Percentiles rank a stretch among this genome's conserved stretches.
These are phyloP conservation scores for Apophysomyces sp. DNA, from an alignment of 371 early-diverging fungal species.

Conservation along the genomic window DNA sequence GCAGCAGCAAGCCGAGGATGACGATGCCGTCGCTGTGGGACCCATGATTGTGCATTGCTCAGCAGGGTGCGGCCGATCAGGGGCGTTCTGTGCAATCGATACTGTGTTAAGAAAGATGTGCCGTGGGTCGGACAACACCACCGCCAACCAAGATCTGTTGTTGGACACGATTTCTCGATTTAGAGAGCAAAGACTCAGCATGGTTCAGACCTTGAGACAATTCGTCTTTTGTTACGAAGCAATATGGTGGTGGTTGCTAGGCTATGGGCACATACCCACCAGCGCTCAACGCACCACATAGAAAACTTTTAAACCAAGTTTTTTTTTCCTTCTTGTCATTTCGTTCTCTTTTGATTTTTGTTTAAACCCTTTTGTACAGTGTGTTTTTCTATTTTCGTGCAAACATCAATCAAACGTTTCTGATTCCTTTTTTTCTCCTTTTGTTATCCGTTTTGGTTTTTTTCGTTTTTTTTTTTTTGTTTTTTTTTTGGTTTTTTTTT, in stretches of 20 bases:
- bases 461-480: too few species aligned
- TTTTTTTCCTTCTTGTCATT: not conserved
- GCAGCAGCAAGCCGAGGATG: constrained; percentile 6
- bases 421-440: not conserved
- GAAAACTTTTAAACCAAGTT: not conserved
- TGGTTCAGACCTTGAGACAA: constrained; percentile 90
- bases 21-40: constrained; percentile 27
- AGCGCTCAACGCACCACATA: not conserved
- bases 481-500: too few species aligned
- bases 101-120: constrained; percentile 47
- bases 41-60: constrained; percentile 94
- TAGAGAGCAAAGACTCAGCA: constrained; percentile 78
- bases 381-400: too few species aligned
- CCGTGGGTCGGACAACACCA: not conserved
- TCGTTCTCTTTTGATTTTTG: not conserved
- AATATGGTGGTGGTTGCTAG: constrained; percentile 58
- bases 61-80: constrained; percentile 98
- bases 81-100: constrained; percentile 89
- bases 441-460: not conserved
- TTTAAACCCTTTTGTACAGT: not conserved
- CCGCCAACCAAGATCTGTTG: constrained; percentile 48
- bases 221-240: constrained; percentile 93
- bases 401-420: too few species aligned
- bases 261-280: constrained; percentile 16
- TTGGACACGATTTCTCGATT: constrained; percentile 66